Percentiles rank a stretch among this genome's conserved stretches.
Evolutionary conservation across 176 grass and related monocot genomes (phyloP).

Genomic region (Stipa capillata): DNA sequence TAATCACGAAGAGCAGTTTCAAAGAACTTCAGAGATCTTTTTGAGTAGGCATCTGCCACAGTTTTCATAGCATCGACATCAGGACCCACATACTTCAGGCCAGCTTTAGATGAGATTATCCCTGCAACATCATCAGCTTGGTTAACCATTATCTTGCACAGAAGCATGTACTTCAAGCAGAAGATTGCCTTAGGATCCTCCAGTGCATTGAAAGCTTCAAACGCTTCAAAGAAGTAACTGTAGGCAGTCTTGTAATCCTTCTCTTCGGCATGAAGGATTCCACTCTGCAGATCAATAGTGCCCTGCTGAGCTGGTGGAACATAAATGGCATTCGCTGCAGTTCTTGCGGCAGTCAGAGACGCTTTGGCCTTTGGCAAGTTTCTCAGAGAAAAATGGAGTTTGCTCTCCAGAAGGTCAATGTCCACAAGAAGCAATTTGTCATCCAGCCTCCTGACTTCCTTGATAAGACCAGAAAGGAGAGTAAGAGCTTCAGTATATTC

Average conservation of each 20-base stretch:
- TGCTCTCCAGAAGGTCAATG: slow-evolving; percentile 87
- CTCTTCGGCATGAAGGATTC: slow-evolving; percentile 82
- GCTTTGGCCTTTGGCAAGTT: slow-evolving; percentile 89
- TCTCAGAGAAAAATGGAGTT: slow-evolving; percentile 79
- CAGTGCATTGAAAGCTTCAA: slow-evolving; percentile 12
- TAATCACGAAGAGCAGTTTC: slow-evolving; percentile 67
- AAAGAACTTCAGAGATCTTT: slow-evolving; percentile 74
- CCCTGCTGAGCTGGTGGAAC: slow-evolving; percentile 77
- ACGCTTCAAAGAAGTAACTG: slow-evolving; percentile 92
- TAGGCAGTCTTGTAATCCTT: slow-evolving; percentile 91
- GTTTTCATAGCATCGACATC: slow-evolving; percentile 21
- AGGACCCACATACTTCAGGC: slow-evolving; percentile 2
- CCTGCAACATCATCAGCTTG: neutral
- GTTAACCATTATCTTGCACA: slow-evolving; percentile 14
- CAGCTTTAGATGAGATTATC: neutral
- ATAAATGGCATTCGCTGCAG: slow-evolving; percentile 81
- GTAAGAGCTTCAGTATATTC: slow-evolving; percentile 73
- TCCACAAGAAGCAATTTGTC: slow-evolving; percentile 83
- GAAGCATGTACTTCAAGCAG: slow-evolving; percentile 15
- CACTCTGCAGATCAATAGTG: slow-evolving; percentile 75
- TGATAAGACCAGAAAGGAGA: slow-evolving; percentile 65
- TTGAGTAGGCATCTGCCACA: slow-evolving; percentile 59
- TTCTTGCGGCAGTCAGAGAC: slow-evolving; percentile 69
- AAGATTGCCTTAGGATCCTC: slow-evolving; percentile 3
- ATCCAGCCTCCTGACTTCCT: slow-evolving; percentile 86